Percentiles rank a stretch among this genome's conserved stretches.
Conservation (phyloP, 768 basidiomycete genomes). For the Steccherinum ochraceum region DNA sequence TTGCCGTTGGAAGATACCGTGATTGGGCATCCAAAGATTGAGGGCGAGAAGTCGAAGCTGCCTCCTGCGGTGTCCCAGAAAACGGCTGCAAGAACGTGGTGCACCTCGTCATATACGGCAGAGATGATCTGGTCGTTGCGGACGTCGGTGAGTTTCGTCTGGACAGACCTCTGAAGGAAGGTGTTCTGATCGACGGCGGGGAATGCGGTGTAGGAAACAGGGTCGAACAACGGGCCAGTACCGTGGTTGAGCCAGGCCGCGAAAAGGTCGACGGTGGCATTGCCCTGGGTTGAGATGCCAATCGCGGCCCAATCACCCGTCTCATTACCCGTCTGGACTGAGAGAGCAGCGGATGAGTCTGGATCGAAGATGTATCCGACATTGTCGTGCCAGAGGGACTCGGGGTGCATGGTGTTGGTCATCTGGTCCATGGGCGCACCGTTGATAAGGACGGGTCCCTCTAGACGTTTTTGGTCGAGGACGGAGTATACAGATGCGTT, state of each 20-base stretch:
- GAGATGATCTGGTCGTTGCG: slow-evolving; percentile 43
- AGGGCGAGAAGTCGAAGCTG: slow-evolving; percentile 28
- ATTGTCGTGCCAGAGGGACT: slow-evolving; percentile 56
- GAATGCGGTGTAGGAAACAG: slow-evolving; percentile 48
- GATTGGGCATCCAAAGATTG: slow-evolving; percentile 23
- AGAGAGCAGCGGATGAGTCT: slow-evolving; percentile 20
- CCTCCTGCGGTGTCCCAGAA: slow-evolving; percentile 52
- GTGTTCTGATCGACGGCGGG: slow-evolving; percentile 38
- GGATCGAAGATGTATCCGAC: slow-evolving; percentile 54
- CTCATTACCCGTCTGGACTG: slow-evolving; percentile 39
- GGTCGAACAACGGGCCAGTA: slow-evolving; percentile 17
- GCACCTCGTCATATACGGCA: slow-evolving; percentile 40
- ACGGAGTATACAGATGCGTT: slow-evolving; percentile 51
- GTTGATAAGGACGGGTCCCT: slow-evolving; percentile 38
- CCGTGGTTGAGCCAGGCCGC: slow-evolving; percentile 53
- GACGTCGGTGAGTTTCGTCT: slow-evolving; percentile 28
- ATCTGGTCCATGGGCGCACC: slow-evolving; percentile 16
- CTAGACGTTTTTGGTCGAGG: slow-evolving; percentile 55
- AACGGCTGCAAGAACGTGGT: slow-evolving; percentile 39
- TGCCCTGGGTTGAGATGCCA: slow-evolving; percentile 56
- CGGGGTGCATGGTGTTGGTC: slow-evolving; percentile 21
- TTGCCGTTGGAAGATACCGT: slow-evolving; percentile 34
- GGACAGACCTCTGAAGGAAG: slow-evolving; percentile 34
- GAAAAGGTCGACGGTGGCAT: slow-evolving; percentile 55
- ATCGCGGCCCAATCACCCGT: slow-evolving; percentile 57